Percentiles rank a stretch among this genome's conserved stretches.
phyloP scores from a whole-genome alignment of 1,284 basidiomycete species.

The Anthracocystis walkeri region DNA sequence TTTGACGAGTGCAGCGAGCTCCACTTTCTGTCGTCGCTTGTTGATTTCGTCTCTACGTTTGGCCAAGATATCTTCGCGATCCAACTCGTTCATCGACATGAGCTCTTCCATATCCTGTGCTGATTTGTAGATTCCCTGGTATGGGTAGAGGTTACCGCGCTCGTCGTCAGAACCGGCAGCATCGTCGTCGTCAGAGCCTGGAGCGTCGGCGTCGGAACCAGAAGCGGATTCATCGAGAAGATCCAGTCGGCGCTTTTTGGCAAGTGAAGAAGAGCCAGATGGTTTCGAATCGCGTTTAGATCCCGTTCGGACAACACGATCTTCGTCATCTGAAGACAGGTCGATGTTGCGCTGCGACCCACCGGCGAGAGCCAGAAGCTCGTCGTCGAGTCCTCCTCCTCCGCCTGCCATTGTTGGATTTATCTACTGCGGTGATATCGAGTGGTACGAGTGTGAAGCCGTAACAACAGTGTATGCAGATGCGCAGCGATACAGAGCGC shows the following conservation, averaged over 20 bases:
- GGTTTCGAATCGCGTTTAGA: slow-evolving; percentile 15
- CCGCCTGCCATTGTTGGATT: slow-evolving; percentile 53
- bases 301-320: slow-evolving; percentile 71
- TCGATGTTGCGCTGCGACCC: slow-evolving; percentile 74
- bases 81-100: slow-evolving; percentile 83
- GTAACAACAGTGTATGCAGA: too few species aligned
- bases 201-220: slow-evolving; percentile 31
- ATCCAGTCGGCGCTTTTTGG: slow-evolving; percentile 51
- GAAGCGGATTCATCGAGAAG: slow-evolving; percentile 61
- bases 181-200: slow-evolving; percentile 26
- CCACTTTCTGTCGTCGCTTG: slow-evolving; percentile 78
- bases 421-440: background rate
- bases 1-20: slow-evolving; percentile 81
- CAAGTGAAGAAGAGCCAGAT: slow-evolving; percentile 23
- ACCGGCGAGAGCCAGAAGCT: slow-evolving; percentile 78
- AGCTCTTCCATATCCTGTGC: slow-evolving; percentile 84
- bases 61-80: slow-evolving; percentile 86
- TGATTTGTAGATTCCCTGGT: slow-evolving; percentile 89
- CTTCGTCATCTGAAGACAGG: slow-evolving; percentile 73
- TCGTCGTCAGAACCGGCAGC: slow-evolving; percentile 12
- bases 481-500: background rate
- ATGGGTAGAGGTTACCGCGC: slow-evolving; percentile 74
- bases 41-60: slow-evolving; percentile 84
- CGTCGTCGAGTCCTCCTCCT: slow-evolving; percentile 74
- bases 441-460: background rate